phyloP scores from a whole-genome alignment of 2,329 filamentous ascomycete species.

The Colletotrichum sublineola region DNA sequence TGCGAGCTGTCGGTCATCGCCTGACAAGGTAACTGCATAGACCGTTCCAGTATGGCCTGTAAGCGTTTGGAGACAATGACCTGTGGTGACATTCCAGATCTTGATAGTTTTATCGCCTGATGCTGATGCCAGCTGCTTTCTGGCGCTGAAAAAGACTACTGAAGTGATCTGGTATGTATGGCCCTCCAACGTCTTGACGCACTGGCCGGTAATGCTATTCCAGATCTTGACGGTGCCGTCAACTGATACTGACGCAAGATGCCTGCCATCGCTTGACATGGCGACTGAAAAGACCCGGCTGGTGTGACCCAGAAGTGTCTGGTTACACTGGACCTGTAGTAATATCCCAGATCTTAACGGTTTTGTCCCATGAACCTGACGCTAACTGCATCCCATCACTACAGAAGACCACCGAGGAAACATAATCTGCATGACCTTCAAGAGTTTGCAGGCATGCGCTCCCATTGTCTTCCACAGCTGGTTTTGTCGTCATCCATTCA shows the following conservation, averaged over 20 bases:
- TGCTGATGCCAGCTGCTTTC: not conserved
- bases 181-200: not conserved
- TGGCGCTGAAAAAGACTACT: not conserved
- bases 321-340: not conserved
- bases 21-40: not conserved
- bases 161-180: not conserved
- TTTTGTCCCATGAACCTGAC: not conserved
- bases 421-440: fast-evolving
- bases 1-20: not conserved
- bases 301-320: not conserved
- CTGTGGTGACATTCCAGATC: not conserved
- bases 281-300: fast-evolving
- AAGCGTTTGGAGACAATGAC: not conserved
- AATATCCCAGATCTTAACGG: not conserved
- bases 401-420: not conserved
- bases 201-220: not conserved
- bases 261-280: not conserved
- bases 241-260: not conserved
- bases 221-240: not conserved
- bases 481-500: not conserved
- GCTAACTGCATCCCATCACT: not conserved
- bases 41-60: fast-evolving
- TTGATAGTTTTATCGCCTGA: not conserved
- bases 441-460: not conserved
- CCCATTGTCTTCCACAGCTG: not conserved